Percentiles rank a stretch among this genome's conserved stretches.
Conservation (phyloP, 768 basidiomycete genomes). For the Rhodotorula babjevae region DNA sequence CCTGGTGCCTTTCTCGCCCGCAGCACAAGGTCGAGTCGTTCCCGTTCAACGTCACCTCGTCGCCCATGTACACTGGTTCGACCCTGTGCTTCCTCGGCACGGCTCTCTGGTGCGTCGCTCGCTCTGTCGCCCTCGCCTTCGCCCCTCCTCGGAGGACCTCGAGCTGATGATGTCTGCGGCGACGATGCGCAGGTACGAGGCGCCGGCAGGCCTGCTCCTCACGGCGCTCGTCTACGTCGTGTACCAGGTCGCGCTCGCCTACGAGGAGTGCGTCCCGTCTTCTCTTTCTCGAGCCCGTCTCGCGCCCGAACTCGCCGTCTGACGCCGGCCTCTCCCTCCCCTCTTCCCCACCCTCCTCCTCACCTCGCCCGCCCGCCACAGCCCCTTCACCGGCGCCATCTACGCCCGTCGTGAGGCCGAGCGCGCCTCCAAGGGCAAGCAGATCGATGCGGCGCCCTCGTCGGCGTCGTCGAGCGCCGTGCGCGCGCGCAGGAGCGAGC, state of each 20-base stretch:
- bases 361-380: slow-evolving; percentile 19
- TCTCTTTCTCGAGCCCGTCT: no score
- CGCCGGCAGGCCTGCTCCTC: slow-evolving; percentile 76
- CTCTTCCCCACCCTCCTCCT: neutral
- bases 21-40: slow-evolving; percentile 70
- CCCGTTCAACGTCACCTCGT: slow-evolving; percentile 85
- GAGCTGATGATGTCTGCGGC: neutral
- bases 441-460: neutral
- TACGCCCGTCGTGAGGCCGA: slow-evolving; percentile 45
- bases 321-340: neutral
- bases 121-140: neutral
- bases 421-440: slow-evolving; percentile 14
- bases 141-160: neutral
- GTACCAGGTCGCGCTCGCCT: slow-evolving; percentile 76
- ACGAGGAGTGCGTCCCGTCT: slow-evolving; percentile 68
- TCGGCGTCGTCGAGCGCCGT: neutral
- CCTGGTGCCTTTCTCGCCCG: neutral
- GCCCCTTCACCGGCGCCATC: slow-evolving; percentile 53
- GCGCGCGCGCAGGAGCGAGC: slow-evolving; percentile 2
- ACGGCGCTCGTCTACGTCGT: slow-evolving; percentile 75
- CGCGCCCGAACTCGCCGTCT: no score
- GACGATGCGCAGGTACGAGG: slow-evolving; percentile 61
- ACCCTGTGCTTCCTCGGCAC: slow-evolving; percentile 82
- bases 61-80: slow-evolving; percentile 97
- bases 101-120: slow-evolving; percentile 67